phyloP scores from a whole-genome alignment of 768 basidiomycete genomes.

The Hericium erinaceus region DNA sequence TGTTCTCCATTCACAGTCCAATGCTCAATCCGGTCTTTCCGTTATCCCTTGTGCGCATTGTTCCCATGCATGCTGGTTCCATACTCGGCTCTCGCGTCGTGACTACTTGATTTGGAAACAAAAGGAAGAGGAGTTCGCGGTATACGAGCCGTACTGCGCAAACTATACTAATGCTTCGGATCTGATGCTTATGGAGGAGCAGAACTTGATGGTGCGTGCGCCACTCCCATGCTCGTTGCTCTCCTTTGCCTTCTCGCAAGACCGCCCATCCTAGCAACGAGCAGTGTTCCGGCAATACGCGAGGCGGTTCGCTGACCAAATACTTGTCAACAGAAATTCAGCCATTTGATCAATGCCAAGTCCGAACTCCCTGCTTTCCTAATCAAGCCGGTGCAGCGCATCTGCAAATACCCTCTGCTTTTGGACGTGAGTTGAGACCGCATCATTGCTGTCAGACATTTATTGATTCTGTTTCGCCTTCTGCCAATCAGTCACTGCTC shows the following conservation, averaged over 20 bases:
- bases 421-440: constrained; percentile 58
- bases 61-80: constrained; percentile 14
- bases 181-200: constrained; percentile 78
- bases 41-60: constrained; percentile 18
- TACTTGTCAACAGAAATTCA: constrained; percentile 46
- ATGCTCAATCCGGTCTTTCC: constrained; percentile 32
- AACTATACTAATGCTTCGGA: constrained; percentile 87
- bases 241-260: background rate
- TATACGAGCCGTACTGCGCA: constrained; percentile 96
- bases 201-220: constrained; percentile 68
- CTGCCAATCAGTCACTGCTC: constrained; percentile 49
- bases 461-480: constrained; percentile 3
- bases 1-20: constrained; percentile 13
- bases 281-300: background rate
- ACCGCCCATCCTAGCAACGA: background rate
- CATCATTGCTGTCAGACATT: constrained; percentile 5
- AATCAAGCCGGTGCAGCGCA: constrained; percentile 96
- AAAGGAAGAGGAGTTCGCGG: constrained; percentile 93
- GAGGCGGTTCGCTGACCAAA: constrained; percentile 12
- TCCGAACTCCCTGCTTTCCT: constrained; percentile 93
- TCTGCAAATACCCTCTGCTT: constrained; percentile 96
- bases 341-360: constrained; percentile 81
- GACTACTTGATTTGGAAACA: constrained; percentile 27
- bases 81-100: constrained; percentile 12
- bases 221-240: constrained; percentile 6